phyloP scores from a whole-genome alignment of 257 asterid genomes.

The Solanum paucissectum region DNA sequence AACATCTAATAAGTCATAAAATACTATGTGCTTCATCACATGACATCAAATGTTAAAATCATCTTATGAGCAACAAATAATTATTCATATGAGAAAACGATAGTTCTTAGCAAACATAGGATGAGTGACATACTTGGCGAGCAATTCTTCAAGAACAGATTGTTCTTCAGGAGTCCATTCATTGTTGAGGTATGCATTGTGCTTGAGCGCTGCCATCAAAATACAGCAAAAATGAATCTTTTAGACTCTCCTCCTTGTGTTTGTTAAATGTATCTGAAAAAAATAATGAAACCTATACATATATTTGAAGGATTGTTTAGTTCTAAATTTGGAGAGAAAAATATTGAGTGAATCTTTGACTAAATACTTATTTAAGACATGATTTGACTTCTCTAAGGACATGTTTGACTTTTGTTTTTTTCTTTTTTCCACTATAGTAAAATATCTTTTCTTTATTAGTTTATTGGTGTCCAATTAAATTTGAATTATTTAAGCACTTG shows the following conservation, averaged over 20 bases:
- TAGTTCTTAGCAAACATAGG: background rate
- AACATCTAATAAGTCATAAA: background rate
- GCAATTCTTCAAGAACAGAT: slow-evolving; percentile 61
- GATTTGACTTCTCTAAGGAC: background rate
- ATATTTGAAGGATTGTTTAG: background rate
- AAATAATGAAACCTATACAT: background rate
- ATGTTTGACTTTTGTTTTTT: background rate
- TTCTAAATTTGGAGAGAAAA: background rate
- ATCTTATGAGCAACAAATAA: background rate
- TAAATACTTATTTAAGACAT: background rate
- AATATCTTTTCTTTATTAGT: too few relatives aligned
- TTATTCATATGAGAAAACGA: background rate
- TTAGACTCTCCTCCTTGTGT: background rate
- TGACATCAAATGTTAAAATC: background rate
- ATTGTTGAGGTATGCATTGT: slow-evolving; percentile 49
- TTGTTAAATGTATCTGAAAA: background rate
- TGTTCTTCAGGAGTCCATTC: slow-evolving; percentile 76
- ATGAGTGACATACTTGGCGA: slow-evolving; percentile 27
- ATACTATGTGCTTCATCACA: background rate
- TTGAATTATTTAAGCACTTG: too few relatives aligned
- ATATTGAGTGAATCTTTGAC: background rate
- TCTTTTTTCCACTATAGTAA: too few relatives aligned
- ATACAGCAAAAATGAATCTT: background rate
- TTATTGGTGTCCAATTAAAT: too few relatives aligned
- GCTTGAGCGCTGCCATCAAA: slow-evolving; percentile 33